Base-by-base conservation (phyloP, 1,139 yeast species). In the Geotrichum aggregatum region DNA sequence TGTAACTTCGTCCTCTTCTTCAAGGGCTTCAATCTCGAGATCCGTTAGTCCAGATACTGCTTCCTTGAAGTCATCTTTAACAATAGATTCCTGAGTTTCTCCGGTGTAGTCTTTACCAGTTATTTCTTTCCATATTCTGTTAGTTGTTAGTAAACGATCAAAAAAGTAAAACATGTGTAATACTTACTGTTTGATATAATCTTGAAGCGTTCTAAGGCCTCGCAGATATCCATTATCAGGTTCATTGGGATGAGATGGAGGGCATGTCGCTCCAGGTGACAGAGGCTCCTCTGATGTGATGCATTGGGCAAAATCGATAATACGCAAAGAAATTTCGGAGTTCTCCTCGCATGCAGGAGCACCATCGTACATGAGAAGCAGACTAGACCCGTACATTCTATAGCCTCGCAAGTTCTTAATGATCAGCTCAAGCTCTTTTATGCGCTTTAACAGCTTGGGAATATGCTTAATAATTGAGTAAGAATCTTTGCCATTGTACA, bases 231-330 rank as follows among this genome's bases (percentile, higher is more conserved):
- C 99, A 58, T 71, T 67, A 69, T 94, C 99, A 1, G 88, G 82
- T 26, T 71, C 65, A 13, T 74, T 70, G 1, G 81, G 80, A 62
- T 83, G 83, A 46, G 69, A 72, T 1, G 97, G 97, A 1, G 96
- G 95, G 40, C 78, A 79, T 44, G 75, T 76, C 3, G 75, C 42
- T 6, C 72, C 71, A 40, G 64, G 60, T 3, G 68, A 65, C 30
- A 67, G 62, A 13, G 67, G 66, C 58, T 79, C 82, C 38, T 79
- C 85, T 4, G 82, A 81, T 13, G 91, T 85, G 21, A 88, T 84
- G 63, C 95, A 86, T 64, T 92, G 96, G 1, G 98, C 98, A 75
- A 94, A 94, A 71, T 94, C 99, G 59, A 94, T 92, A 55, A 94
- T 78, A 57, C 89, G 80, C 18, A 92, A 82, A 55, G 77, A 66